These are phyloP conservation scores for Candida railenensis DNA, from an alignment of 805 yeast genomes.

Conservation along the genomic window DNA sequence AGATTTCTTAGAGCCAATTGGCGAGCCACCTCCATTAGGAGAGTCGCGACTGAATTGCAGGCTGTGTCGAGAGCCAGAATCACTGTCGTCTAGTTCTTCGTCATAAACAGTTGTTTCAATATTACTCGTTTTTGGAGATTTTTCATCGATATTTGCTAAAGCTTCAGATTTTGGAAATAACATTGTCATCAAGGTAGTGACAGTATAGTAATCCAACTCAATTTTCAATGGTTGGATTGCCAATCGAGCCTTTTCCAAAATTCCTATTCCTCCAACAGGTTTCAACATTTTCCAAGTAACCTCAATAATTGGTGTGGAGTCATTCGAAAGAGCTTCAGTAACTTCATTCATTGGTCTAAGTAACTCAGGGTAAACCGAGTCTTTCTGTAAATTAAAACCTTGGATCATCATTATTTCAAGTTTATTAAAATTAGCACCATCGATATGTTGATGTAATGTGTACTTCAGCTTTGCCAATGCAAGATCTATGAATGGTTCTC, in stretches of 20 bases:
- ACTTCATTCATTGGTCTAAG: slow-evolving; percentile 47
- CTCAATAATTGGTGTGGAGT: slow-evolving; percentile 22
- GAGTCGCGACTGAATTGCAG: not conserved
- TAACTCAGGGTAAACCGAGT: slow-evolving; percentile 68
- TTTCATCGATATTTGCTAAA: slow-evolving; percentile 7
- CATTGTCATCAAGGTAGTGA: slow-evolving; percentile 61
- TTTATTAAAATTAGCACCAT: slow-evolving; percentile 65
- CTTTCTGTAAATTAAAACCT: slow-evolving; percentile 60
- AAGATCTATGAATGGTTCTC: slow-evolving; percentile 68
- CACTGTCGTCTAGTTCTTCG: slow-evolving; percentile 9
- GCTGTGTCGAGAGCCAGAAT: slow-evolving; percentile 6
- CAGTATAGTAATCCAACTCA: slow-evolving; percentile 70
- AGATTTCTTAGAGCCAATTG: not conserved
- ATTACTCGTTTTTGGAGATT: slow-evolving; percentile 17
- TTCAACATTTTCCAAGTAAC: slow-evolving; percentile 73
- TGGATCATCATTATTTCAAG: slow-evolving; percentile 62
- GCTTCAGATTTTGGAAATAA: slow-evolving; percentile 57
- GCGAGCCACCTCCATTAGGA: not conserved
- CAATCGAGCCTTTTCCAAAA: slow-evolving; percentile 64
- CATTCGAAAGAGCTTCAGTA: slow-evolving; percentile 7
- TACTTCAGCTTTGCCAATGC: slow-evolving; percentile 62
- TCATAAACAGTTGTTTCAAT: slow-evolving; percentile 10
- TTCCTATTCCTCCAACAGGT: slow-evolving; percentile 90
- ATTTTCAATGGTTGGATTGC: slow-evolving; percentile 64
- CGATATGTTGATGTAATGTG: slow-evolving; percentile 58